phyloP scores from a whole-genome alignment of 768 basidiomycete species.

The Pleurotus sapidus region DNA sequence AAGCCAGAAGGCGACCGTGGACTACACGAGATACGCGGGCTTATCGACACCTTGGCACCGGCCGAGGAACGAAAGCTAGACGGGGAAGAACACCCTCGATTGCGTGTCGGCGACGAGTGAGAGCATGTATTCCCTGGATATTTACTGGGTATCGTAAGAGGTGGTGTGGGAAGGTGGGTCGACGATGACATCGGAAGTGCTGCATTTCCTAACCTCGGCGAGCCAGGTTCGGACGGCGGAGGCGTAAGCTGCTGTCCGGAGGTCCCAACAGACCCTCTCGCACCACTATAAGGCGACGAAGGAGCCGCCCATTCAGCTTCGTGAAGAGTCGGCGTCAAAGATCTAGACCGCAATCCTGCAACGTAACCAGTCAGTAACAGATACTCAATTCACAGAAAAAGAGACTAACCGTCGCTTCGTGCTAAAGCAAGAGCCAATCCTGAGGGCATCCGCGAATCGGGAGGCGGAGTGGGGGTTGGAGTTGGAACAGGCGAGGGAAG shows the following conservation, averaged over 20 bases:
- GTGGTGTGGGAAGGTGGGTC: not conserved
- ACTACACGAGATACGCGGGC: not conserved
- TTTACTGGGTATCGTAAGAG: not conserved
- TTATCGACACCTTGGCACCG: not conserved
- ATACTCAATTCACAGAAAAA: not conserved
- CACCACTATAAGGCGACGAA: too few relatives aligned
- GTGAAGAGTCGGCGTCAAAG: not conserved
- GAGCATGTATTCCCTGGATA: not conserved
- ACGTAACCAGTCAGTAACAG: not conserved
- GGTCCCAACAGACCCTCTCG: not conserved
- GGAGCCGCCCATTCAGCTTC: not conserved
- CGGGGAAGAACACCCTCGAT: not conserved
- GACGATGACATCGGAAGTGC: not conserved
- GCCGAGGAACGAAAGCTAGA: not conserved
- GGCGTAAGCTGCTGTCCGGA: constrained; percentile 2
- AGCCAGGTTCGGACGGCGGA: constrained; percentile 5
- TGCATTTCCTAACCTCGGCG: not conserved
- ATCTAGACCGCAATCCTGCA: not conserved
- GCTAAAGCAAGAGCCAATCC: not conserved
- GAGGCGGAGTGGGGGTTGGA: not conserved
- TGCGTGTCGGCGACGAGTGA: not conserved
- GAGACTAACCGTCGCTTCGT: not conserved
- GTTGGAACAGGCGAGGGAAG: not conserved
- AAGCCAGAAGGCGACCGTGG: not conserved
- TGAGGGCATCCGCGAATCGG: not conserved